phyloP scores from a whole-genome alignment of 2,329 filamentous ascomycete species.

The Cladosporium sp. region DNA sequence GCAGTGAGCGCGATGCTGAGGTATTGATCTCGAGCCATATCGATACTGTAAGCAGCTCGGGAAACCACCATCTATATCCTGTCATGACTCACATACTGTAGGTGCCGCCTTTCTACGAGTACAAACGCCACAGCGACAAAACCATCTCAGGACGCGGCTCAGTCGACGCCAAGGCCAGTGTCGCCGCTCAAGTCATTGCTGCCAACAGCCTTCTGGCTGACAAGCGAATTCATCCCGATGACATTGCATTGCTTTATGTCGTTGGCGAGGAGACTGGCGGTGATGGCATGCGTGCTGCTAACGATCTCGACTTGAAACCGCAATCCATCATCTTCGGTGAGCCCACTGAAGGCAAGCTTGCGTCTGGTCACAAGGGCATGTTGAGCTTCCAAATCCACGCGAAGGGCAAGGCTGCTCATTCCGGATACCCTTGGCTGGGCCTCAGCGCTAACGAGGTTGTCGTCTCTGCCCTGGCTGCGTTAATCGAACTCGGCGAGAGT shows the following conservation, averaged over 20 bases:
- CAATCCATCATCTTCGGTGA: conserved; percentile 85
- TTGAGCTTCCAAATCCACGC: conserved; percentile 64
- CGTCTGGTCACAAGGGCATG: conserved; percentile 87
- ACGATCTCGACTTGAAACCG: conserved; percentile 43
- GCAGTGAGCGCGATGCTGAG: conserved; percentile 47
- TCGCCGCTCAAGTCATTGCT: conserved; percentile 72
- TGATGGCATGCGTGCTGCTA: conserved; percentile 67
- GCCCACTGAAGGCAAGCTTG: conserved; percentile 83
- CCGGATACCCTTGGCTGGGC: conserved; percentile 87
- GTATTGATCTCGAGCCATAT: conserved; percentile 77
- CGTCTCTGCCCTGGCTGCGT: conserved; percentile 63
- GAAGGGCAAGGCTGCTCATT: conserved; percentile 76
- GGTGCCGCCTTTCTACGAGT: conserved; percentile 64
- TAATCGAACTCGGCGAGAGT: conserved; percentile 60
- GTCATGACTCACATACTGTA: not conserved
- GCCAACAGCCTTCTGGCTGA: conserved; percentile 49
- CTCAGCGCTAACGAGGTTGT: conserved; percentile 80
- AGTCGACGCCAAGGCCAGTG: conserved; percentile 56
- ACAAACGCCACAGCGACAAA: conserved; percentile 52
- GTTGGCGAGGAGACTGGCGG: conserved; percentile 82
- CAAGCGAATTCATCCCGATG: conserved; percentile 38
- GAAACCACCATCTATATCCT: not conserved
- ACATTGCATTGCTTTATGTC: conserved; percentile 54
- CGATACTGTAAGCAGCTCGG: conserved; percentile 55
- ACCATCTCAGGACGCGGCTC: conserved; percentile 62